Conservation (phyloP, 352 stramenopile genomes). For the Peronospora belbahrii region DNA sequence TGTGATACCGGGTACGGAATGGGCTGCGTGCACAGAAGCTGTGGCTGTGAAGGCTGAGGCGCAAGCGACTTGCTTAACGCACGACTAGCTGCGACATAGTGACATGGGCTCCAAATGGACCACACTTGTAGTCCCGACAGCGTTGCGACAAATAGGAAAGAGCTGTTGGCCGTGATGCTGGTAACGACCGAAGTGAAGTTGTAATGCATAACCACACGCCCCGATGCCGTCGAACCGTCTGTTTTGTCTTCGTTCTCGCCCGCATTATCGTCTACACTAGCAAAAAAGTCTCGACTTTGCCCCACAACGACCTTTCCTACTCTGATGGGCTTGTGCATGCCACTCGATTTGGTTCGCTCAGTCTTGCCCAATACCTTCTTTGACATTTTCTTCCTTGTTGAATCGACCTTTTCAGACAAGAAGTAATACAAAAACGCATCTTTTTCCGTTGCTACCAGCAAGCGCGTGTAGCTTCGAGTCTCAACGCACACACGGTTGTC, state of each 20-base stretch:
- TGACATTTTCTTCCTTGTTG: slow-evolving; percentile 67
- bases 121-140: slow-evolving; percentile 66
- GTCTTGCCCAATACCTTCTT: slow-evolving; percentile 61
- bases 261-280: slow-evolving; percentile 24
- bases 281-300: slow-evolving; percentile 31
- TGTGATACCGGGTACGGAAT: slow-evolving; percentile 48
- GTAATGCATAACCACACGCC: slow-evolving; percentile 82
- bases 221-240: slow-evolving; percentile 35
- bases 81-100: slow-evolving; percentile 63
- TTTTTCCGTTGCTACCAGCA: slow-evolving; percentile 55
- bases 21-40: slow-evolving; percentile 57
- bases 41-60: slow-evolving; percentile 61
- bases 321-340: slow-evolving; percentile 38
- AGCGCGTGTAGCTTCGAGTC: slow-evolving; percentile 62
- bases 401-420: slow-evolving; percentile 58
- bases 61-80: slow-evolving; percentile 47
- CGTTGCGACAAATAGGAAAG: slow-evolving; percentile 75
- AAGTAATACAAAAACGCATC: slow-evolving; percentile 83
- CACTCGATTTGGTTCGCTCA: slow-evolving; percentile 36
- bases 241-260: slow-evolving; percentile 10
- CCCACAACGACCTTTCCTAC: slow-evolving; percentile 22
- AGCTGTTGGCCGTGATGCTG: slow-evolving; percentile 74
- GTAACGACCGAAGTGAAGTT: slow-evolving; percentile 55
- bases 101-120: slow-evolving; percentile 84
- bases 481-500: slow-evolving; percentile 73